These are phyloP conservation scores for Hyphopichia burtonii DNA, from an alignment of 1,139 yeast species.

Conservation along the genomic window DNA sequence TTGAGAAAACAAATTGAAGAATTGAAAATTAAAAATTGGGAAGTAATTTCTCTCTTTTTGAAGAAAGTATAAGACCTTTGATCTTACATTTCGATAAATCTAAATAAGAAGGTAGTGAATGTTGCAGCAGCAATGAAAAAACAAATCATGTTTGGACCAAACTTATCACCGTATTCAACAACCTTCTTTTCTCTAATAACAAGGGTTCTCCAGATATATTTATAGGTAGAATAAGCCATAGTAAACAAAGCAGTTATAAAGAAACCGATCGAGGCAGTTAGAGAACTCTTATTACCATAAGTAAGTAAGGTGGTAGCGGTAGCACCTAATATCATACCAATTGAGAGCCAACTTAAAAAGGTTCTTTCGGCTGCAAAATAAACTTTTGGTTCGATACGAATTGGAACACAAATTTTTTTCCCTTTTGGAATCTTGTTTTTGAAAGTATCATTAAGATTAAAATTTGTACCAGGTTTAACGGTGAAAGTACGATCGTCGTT, in stretches of 20 bases:
- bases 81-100: constrained; percentile 27
- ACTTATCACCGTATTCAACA: constrained; percentile 79
- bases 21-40: too few species aligned
- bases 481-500: constrained; percentile 70
- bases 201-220: constrained; percentile 79
- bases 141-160: constrained; percentile 88
- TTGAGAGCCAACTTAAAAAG: constrained; percentile 73
- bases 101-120: constrained; percentile 67
- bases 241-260: constrained; percentile 77
- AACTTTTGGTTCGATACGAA: constrained; percentile 81
- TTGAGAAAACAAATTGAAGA: too few species aligned
- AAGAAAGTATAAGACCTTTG: too few species aligned
- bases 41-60: too few species aligned
- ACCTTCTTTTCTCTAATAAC: constrained; percentile 82
- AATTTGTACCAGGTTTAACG: constrained; percentile 80
- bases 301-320: constrained; percentile 70
- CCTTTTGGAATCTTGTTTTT: constrained; percentile 69
- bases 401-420: constrained; percentile 70
- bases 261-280: constrained; percentile 88
- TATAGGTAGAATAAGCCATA: constrained; percentile 67
- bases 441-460: constrained; percentile 55
- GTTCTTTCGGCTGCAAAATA: constrained; percentile 86
- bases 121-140: constrained; percentile 70
- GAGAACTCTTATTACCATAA: constrained; percentile 66
- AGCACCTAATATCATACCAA: constrained; percentile 69